Percentiles rank a stretch among this genome's conserved stretches.
These are phyloP conservation scores for Ophiostoma piceae DNA, from an alignment of 2,329 filamentous ascomycete genomes.

Conservation along the genomic window DNA sequence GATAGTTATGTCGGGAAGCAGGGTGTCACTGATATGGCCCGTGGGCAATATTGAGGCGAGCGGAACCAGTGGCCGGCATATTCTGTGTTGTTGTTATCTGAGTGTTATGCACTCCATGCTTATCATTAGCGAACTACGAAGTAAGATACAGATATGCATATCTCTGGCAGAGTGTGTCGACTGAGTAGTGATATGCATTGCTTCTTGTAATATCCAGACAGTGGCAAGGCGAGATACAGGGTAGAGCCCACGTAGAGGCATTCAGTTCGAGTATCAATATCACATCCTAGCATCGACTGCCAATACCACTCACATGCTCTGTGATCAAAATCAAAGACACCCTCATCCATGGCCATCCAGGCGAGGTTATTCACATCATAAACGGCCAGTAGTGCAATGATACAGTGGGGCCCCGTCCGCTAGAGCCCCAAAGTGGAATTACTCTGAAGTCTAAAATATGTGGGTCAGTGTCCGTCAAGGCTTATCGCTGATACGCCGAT, in stretches of 20 bases:
- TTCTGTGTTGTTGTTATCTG: too few species aligned
- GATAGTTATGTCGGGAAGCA: too few species aligned
- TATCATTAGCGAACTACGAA: not conserved
- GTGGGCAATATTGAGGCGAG: not conserved
- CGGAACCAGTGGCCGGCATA: not conserved
- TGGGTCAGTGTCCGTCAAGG: not conserved
- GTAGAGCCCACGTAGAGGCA: not conserved
- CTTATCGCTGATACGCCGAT: conserved; percentile 15
- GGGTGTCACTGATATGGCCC: not conserved
- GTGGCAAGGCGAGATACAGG: too few species aligned
- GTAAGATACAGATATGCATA: not conserved
- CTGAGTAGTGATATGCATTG: not conserved
- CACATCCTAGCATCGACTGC: not conserved
- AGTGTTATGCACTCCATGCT: not conserved
- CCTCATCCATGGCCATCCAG: not conserved
- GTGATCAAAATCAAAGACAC: not conserved
- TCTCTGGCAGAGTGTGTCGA: too few species aligned
- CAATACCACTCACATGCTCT: not conserved
- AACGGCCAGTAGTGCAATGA: not conserved
- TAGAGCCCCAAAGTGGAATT: not conserved
- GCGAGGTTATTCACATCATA: not conserved
- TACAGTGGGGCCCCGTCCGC: not conserved
- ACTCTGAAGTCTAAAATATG: not conserved
- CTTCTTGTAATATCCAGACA: not conserved
- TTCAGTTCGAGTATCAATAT: not conserved